Evolutionary conservation across 148 eudicot species (phyloP), one percentile per base, ranked within the genome.

Genomic region (Rhododendron mucronatum): DNA sequence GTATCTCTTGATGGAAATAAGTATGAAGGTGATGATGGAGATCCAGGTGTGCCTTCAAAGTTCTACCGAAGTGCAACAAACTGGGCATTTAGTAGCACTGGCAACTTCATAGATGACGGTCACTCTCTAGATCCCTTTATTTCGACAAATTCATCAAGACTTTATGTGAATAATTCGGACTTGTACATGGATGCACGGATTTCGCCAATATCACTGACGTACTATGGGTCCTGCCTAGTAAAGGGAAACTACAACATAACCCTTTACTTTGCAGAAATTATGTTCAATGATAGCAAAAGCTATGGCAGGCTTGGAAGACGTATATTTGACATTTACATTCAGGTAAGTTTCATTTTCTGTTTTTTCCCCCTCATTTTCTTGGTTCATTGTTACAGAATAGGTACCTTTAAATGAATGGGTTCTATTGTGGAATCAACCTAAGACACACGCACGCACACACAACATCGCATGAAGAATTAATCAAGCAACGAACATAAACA

Each of bases 181-280:
- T 77, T 90, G 80, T 85, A 86, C 81, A 50, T 37, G 86, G 39
- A 74, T 59, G 92, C 92, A 45, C 90, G 92, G 53, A 82, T 82
- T 33, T 88, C 92, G 7, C 44, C 44, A 7, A 41, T 41, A 41
- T 41, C 44, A 41, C 7, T 41, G 7, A 41, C 44, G 1, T 90
- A 90, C 53, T 90, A 88, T 57, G 89, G 85, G 21, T 87, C 50
- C 65, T 90, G 91, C 81, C 33, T 90, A 81, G 26, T 28, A 20
- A 86, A 89, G 50, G 91, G 86, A 69, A 86, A 82, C 45, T 90
- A 90, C 84, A 87, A 77, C 0, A 89, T 89, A 12, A 89, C 41
- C 73, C 91, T 89, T 53, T 87, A 90, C 83, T 90, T 90, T 69
- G 91, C 91, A 0, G 91, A 89, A 79, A 89, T 86, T 23, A 83